Conservation (phyloP, 2,329 filamentous ascomycete species). For the Dactylellina sp. region DNA sequence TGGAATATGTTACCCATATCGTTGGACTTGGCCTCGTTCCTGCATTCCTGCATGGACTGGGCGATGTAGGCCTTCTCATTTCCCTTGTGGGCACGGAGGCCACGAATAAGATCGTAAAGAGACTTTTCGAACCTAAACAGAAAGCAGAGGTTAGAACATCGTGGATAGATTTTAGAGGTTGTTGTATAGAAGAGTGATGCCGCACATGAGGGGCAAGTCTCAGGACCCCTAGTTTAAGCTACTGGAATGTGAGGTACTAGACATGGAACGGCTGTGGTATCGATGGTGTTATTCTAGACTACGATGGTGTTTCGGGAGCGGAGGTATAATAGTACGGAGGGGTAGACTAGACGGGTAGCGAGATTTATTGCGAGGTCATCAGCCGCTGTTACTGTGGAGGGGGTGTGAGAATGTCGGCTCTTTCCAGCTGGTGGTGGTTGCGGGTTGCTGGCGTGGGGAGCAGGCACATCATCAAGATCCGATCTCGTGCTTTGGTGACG, state of each 20-base stretch:
- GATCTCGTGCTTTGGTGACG: constrained; percentile 33
- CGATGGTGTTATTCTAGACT: constrained; percentile 17
- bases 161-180: not conserved
- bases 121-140: constrained; percentile 97
- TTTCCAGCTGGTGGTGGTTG: constrained; percentile 8
- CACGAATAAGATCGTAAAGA: constrained; percentile 97
- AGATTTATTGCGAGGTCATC: too few species aligned
- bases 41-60: constrained; percentile 92
- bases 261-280: constrained; percentile 39
- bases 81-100: constrained; percentile 93
- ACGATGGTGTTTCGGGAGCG: not conserved
- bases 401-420: not conserved
- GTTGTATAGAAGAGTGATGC: not conserved
- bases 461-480: constrained; percentile 2
- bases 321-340: constrained; percentile 12
- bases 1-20: constrained; percentile 79
- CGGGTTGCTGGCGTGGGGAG: constrained; percentile 1
- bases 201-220: constrained; percentile 55
- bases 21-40: constrained; percentile 87
- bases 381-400: constrained; percentile 10
- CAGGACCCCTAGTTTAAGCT: constrained; percentile 34
- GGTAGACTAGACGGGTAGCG: too few species aligned
- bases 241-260: constrained; percentile 4
- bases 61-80: constrained; percentile 96
- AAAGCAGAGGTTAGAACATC: not conserved